phyloP scores from a whole-genome alignment of 2,329 filamentous ascomycete genomes.

The Blastomyces emzantsi region DNA sequence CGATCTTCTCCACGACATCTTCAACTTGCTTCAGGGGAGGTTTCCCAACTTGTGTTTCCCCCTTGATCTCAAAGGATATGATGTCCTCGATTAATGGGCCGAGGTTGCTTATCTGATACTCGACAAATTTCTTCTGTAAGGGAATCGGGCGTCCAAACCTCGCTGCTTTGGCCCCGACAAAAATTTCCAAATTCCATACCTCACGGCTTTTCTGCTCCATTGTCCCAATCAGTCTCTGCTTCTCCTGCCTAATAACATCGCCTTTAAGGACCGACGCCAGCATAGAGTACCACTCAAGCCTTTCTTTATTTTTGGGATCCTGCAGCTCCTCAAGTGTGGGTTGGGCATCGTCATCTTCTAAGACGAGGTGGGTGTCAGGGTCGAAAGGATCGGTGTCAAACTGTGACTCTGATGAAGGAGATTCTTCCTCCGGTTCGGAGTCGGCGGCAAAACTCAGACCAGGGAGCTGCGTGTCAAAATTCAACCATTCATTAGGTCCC shows the following conservation, averaged over 20 bases:
- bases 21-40: slow-evolving; percentile 79
- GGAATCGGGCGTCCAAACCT: slow-evolving; percentile 74
- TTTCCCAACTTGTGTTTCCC: slow-evolving; percentile 84
- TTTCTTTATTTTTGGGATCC: slow-evolving; percentile 77
- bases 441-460: slow-evolving; percentile 53
- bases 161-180: slow-evolving; percentile 78
- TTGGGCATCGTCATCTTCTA: slow-evolving; percentile 79
- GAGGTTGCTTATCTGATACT: slow-evolving; percentile 67
- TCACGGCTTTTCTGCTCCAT: slow-evolving; percentile 65
- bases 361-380: slow-evolving; percentile 86
- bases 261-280: slow-evolving; percentile 89
- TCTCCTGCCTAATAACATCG: slow-evolving; percentile 96
- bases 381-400: slow-evolving; percentile 79
- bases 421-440: slow-evolving; percentile 84
- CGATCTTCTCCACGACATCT: slow-evolving; percentile 82
- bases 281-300: slow-evolving; percentile 98
- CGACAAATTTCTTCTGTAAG: slow-evolving; percentile 77
- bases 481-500: slow-evolving; percentile 63
- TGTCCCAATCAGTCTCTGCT: slow-evolving; percentile 84
- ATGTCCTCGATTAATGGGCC: slow-evolving; percentile 76
- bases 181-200: slow-evolving; percentile 60
- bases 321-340: slow-evolving; percentile 84
- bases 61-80: slow-evolving; percentile 87
- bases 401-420: slow-evolving; percentile 71
- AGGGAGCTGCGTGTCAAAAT: slow-evolving; percentile 53